Evolutionary conservation across 768 basidiomycete genomes (phyloP).

Genomic region (Mycena sanguinolenta): DNA sequence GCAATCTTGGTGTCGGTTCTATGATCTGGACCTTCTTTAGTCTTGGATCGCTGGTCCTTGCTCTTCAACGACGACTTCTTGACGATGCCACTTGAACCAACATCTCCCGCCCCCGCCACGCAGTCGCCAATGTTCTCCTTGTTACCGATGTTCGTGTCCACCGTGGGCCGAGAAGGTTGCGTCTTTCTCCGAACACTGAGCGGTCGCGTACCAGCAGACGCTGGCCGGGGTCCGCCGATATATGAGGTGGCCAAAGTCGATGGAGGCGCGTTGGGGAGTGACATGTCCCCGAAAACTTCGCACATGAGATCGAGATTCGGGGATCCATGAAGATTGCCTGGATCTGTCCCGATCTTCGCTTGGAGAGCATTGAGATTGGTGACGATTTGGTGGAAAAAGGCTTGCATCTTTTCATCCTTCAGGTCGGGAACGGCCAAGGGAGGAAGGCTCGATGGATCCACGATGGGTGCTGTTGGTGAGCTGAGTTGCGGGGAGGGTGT

Average conservation of each 20-base stretch:
- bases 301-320: slow-evolving; percentile 34
- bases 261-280: slow-evolving; percentile 23
- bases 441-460: slow-evolving; percentile 50
- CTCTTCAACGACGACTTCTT: slow-evolving; percentile 63
- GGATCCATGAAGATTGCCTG: slow-evolving; percentile 29
- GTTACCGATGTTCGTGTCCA: slow-evolving; percentile 48
- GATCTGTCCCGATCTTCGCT: slow-evolving; percentile 54
- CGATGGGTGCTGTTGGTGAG: slow-evolving; percentile 43
- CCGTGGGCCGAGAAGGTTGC: slow-evolving; percentile 41
- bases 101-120: slow-evolving; percentile 20
- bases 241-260: slow-evolving; percentile 30
- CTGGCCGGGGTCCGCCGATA: slow-evolving; percentile 10
- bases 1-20: slow-evolving; percentile 54
- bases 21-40: slow-evolving; percentile 65
- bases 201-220: slow-evolving; percentile 53
- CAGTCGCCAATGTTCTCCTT: slow-evolving; percentile 69
- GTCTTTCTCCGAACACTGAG: slow-evolving; percentile 59
- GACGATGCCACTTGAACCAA: slow-evolving; percentile 38
- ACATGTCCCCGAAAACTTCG: slow-evolving; percentile 24
- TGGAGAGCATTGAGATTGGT: slow-evolving; percentile 84
- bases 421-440: slow-evolving; percentile 75
- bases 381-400: slow-evolving; percentile 89
- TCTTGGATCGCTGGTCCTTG: slow-evolving; percentile 40
- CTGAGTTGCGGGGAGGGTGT: slow-evolving; percentile 42
- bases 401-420: slow-evolving; percentile 81